Evolutionary conservation across 2,329 filamentous ascomycete genomes (phyloP).

Genomic region (Apiospora hydei): DNA sequence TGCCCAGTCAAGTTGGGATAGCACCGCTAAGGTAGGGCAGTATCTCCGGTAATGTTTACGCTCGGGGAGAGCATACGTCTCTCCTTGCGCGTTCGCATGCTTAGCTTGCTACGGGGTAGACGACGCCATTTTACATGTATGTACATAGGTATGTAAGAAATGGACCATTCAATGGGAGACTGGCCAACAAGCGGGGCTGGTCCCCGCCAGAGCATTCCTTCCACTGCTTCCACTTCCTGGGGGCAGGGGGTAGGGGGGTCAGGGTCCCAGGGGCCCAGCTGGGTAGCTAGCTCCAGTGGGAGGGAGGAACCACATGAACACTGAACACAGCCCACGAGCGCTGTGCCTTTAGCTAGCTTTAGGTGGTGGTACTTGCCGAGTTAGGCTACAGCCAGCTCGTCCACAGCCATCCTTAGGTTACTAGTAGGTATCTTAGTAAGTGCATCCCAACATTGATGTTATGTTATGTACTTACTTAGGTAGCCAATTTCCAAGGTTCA

Average conservation of each 20-base stretch:
- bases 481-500: not conserved
- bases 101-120: not conserved
- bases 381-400: constrained; percentile 16
- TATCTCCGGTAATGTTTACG: not conserved
- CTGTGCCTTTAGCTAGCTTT: not conserved
- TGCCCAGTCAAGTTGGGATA: not conserved
- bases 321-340: not conserved
- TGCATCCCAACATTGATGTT: not conserved
- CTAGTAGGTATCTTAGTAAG: not conserved
- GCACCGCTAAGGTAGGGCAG: not conserved
- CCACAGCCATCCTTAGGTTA: constrained; percentile 7
- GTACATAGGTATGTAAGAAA: too few species aligned
- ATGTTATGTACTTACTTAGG: too few species aligned
- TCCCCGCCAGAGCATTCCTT: not conserved
- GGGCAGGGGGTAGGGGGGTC: too few species aligned
- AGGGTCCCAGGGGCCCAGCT: too few species aligned
- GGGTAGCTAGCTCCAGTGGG: not conserved
- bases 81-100: constrained; percentile 16
- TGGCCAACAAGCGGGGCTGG: not conserved
- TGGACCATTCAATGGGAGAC: not conserved
- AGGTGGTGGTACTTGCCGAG: not conserved
- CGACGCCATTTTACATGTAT: not conserved
- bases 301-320: not conserved
- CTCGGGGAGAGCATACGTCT: not conserved
- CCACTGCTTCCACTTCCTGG: too few species aligned